These are phyloP conservation scores for Candida chilensis DNA, from an alignment of 805 yeast genomes.

Conservation along the genomic window DNA sequence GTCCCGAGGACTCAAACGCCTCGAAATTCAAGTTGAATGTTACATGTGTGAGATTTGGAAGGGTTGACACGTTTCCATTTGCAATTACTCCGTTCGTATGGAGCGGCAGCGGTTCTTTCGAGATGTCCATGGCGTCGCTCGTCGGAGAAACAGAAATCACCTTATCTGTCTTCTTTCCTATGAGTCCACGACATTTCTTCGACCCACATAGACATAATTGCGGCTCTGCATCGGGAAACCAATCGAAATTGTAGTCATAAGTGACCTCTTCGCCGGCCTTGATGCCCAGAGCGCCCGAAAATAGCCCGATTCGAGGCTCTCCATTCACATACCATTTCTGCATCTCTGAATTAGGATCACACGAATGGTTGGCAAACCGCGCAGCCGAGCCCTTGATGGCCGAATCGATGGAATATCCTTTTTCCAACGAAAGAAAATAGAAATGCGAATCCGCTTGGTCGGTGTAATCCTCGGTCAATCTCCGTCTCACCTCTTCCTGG, in stretches of 20 bases:
- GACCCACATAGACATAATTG: conserved; percentile 36
- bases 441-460: conserved; percentile 16
- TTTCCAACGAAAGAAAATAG: conserved; percentile 31
- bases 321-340: conserved; percentile 38
- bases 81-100: too few species aligned
- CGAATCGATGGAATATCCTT: conserved; percentile 33
- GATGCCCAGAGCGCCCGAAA: conserved; percentile 27
- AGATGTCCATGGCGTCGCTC: too few species aligned
- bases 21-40: conserved; percentile 1
- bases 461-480: conserved; percentile 22
- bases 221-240: conserved; percentile 31
- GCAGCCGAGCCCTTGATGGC: conserved; percentile 37
- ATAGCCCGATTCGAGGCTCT: conserved; percentile 36
- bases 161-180: conserved; percentile 16
- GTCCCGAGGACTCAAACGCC: background rate
- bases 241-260: conserved; percentile 39
- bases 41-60: too few species aligned
- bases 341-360: conserved; percentile 37
- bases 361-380: conserved; percentile 40
- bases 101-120: too few species aligned
- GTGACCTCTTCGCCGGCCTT: conserved; percentile 32
- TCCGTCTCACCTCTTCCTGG: conserved; percentile 21
- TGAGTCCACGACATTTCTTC: conserved; percentile 27
- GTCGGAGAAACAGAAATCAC: too few species aligned
- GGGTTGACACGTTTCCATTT: too few species aligned